Base-by-base conservation (phyloP, 2,329 filamentous ascomycete species). In the Chrysoporthe puriensis region DNA sequence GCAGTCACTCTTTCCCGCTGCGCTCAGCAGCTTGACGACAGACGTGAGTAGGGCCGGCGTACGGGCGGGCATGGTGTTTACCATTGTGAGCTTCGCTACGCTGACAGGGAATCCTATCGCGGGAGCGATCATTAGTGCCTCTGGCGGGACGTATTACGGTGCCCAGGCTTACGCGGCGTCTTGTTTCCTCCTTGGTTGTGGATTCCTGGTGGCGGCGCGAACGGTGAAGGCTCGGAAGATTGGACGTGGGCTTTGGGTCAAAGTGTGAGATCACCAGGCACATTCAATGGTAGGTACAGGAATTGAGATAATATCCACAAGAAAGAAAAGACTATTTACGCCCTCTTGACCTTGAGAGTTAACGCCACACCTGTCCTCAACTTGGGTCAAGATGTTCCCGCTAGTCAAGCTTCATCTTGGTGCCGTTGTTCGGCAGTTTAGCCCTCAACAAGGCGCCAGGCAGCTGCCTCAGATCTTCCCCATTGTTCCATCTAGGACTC, bases 401-500 rank as follows among this genome's bases (percentile, higher is more conserved):
- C 21, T 21, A 48, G 46, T 65, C 63, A 2, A 65, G 54, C n/a
- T 57, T 65, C 56, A 65, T 65, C 54, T 65, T 65, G 4, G 32
- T 65, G 13, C 63, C 63, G 48, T 59, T 65, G 32, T 65, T 65
- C 5, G 63, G 63, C 7, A 65, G 21, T 43, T 65, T 65, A 3
- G 54, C 56, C 43, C 63, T 60, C 18, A 65, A n/a, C 26, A 65
- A 52, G 50, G 63, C 63, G 18, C 63, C 63, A 16, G 63, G 63
- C 2, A 65, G 63, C 63, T 65, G 56, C 43, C 63, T 65, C n/a
- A 65, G 34, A 2, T 65, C 63, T 54, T 65, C 58, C 3, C 63
- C 63, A 18, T 54, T 57, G 43, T 65, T 65, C 63, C 63, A 65
- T 43, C 63, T 65, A 16, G 63, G 63, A 36, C 63, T 65, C 63